Base-by-base conservation (phyloP, 1,139 yeast genomes). In the Suhomyces maxii region DNA sequence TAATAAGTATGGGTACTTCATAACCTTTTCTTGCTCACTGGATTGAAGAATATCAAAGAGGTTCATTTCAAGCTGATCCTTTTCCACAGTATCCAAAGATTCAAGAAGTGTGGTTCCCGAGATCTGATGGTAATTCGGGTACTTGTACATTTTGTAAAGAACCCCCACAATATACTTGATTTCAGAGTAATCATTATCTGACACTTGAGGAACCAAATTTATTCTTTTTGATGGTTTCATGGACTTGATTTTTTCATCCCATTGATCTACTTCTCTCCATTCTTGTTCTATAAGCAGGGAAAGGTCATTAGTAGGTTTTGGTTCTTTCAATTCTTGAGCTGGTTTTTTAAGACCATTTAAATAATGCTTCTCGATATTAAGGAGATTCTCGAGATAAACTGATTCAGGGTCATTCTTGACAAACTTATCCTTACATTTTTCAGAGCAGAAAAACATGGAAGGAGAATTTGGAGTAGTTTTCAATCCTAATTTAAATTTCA, bases 391-490 rank as follows among this genome's bases (percentile, higher is more conserved):
- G n/a, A 61, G 54, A 23, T 56, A 56, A 2, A 69, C 25, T 3
- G 54, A 54, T 34, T 65, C 57, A 2, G 51, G 38, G 40, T 71
- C 73, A 5, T 53, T 48, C 0, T 34, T 39, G 9, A 52, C 44
- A 69, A 82, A 82, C 7, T 40, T 36, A 1, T 61, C 56, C 26
- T 59, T 48, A 55, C 89, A 84, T 5, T 53, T 52, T 10, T 71
- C 74, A 2, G 80, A 62, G 57, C 89, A 85, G 55, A 85, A 84
- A 28, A 82, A 83, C 30, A 83, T 41, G 36, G 61, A 55, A 26
- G 45, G 44, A 1, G 35, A 28, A 36, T 45, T 39, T 18, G 45
- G 44, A 2, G 35, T 30, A 36, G 41, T 39, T 18, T 42, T 46
- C 26, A 44, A 31, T 6, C 49, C 50, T 11, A 36, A 23, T 44